A percentile compares a stretch with the other conserved stretches of the same genome.
Conservation (phyloP, 176 grass and related monocot genomes). For the Cymbopogon citratus region DNA sequence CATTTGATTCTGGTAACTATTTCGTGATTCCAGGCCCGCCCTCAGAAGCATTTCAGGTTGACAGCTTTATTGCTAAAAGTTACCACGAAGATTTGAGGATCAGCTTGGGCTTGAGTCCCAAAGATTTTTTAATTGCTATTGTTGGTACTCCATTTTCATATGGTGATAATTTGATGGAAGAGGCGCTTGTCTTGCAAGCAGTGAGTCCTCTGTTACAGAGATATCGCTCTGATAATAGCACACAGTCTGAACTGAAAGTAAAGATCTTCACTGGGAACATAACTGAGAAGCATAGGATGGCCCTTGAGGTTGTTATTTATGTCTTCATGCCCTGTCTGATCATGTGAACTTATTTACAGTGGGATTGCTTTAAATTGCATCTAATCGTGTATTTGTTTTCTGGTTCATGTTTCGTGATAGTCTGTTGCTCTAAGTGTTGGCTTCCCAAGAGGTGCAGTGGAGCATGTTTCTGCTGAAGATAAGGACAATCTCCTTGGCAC, state of each 20-base stretch:
- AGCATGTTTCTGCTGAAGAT: slow-evolving; percentile 53
- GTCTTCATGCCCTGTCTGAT: neutral
- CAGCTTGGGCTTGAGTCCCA: slow-evolving; percentile 40
- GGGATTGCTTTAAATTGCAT: slow-evolving; percentile 16
- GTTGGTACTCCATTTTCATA: slow-evolving; percentile 83
- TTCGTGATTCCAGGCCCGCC: slow-evolving; percentile 86
- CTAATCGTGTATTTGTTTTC: slow-evolving; percentile 22
- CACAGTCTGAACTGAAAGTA: slow-evolving; percentile 63
- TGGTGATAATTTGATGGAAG: slow-evolving; percentile 70
- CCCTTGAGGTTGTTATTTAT: slow-evolving; percentile 63
- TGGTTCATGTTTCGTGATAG: slow-evolving; percentile 42
- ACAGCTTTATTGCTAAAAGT: slow-evolving; percentile 28
- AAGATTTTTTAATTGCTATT: slow-evolving; percentile 77
- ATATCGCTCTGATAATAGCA: slow-evolving; percentile 48
- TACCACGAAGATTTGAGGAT: slow-evolving; percentile 36
- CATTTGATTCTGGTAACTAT: slow-evolving; percentile 95
- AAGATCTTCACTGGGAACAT: slow-evolving; percentile 52
- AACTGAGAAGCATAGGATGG: slow-evolving; percentile 48
- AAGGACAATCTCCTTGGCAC: slow-evolving; percentile 46
- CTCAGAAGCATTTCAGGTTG: slow-evolving; percentile 59
- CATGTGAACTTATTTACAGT: slow-evolving; percentile 7
- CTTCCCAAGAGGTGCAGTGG: slow-evolving; percentile 54
- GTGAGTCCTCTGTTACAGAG: slow-evolving; percentile 58
- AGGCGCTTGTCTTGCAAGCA: slow-evolving; percentile 77
- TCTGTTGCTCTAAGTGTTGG: slow-evolving; percentile 55